These are phyloP conservation scores for Candida dendrica DNA, from an alignment of 805 yeast genomes.

Conservation along the genomic window DNA sequence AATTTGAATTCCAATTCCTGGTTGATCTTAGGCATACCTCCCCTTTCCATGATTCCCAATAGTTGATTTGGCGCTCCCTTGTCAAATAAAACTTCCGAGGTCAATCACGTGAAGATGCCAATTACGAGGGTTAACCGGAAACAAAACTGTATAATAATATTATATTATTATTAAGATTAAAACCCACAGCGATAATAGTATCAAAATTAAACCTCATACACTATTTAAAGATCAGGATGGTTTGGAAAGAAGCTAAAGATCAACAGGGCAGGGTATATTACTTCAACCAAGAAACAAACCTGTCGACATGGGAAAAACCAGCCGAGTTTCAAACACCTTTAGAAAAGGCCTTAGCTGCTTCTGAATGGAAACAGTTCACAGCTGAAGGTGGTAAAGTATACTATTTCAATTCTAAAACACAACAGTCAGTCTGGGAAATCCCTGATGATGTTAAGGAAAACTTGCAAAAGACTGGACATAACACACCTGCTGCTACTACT, in stretches of 20 bases:
- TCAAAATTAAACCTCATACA: too few species aligned
- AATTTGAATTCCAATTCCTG: too few species aligned
- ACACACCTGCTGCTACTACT: not conserved
- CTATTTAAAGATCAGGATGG: conserved; percentile 2
- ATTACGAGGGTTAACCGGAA: not conserved
- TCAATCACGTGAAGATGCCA: not conserved
- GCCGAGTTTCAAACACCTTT: conserved; percentile 35
- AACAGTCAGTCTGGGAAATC: conserved; percentile 74
- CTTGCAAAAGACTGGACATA: conserved; percentile 5
- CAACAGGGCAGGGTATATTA: conserved; percentile 66
- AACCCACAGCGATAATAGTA: too few species aligned
- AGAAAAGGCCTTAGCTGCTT: conserved; percentile 39
- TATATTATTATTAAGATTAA: too few species aligned
- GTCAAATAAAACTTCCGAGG: not conserved
- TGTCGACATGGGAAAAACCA: conserved; percentile 82
- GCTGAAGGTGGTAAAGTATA: conserved; percentile 56
- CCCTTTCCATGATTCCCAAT: too few species aligned
- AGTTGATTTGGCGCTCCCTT: not conserved
- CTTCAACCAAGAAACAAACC: conserved; percentile 55
- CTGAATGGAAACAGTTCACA: conserved; percentile 46
- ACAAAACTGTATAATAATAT: too few species aligned
- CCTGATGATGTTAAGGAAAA: conserved; percentile 43
- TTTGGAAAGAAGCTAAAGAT: conserved; percentile 62
- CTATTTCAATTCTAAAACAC: conserved; percentile 59
- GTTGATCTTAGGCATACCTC: too few species aligned